These are phyloP conservation scores for Drosera capensis DNA, from an alignment of 148 eudicot genomes.

Conservation along the genomic window DNA sequence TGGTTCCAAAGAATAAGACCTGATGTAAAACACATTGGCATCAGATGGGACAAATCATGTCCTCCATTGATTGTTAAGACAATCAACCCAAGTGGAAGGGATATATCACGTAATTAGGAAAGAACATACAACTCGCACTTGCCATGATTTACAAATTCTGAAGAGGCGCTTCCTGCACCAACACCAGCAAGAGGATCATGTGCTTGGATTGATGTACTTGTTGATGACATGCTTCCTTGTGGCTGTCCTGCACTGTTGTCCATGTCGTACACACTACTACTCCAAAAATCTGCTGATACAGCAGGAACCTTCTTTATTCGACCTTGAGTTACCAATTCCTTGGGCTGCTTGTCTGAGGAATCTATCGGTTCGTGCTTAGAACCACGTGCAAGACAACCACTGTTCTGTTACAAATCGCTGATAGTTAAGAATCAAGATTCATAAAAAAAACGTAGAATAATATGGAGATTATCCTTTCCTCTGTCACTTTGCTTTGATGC, in stretches of 20 bases:
- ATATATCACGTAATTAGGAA: neutral
- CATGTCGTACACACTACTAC: slow-evolving; percentile 51
- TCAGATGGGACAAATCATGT: neutral
- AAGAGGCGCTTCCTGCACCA: slow-evolving; percentile 27
- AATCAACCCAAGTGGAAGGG: neutral
- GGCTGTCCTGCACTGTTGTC: slow-evolving; percentile 49
- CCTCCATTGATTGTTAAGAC: too few species aligned
- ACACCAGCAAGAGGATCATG: slow-evolving; percentile 23
- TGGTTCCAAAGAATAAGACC: slow-evolving; percentile 85
- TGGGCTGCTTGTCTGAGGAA: slow-evolving; percentile 20
- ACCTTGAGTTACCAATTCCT: slow-evolving; percentile 15
- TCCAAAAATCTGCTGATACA: slow-evolving; percentile 45
- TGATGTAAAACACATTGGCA: slow-evolving; percentile 3
- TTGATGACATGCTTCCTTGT: slow-evolving; percentile 54
- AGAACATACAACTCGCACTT: slow-evolving; percentile 15
- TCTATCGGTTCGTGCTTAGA: slow-evolving; percentile 19
- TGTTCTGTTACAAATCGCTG: slow-evolving; percentile 67
- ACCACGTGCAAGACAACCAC: slow-evolving; percentile 61
- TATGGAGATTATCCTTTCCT: too few species aligned
- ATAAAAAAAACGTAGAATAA: too few species aligned
- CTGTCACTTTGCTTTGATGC: too few species aligned
- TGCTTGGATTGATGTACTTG: slow-evolving; percentile 34
- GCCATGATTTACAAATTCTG: slow-evolving; percentile 81
- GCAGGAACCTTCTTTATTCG: slow-evolving; percentile 14
- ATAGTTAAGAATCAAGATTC: slow-evolving; percentile 28